Base-by-base conservation (phyloP, 2,329 filamentous ascomycete genomes). In the Calycina marina region DNA sequence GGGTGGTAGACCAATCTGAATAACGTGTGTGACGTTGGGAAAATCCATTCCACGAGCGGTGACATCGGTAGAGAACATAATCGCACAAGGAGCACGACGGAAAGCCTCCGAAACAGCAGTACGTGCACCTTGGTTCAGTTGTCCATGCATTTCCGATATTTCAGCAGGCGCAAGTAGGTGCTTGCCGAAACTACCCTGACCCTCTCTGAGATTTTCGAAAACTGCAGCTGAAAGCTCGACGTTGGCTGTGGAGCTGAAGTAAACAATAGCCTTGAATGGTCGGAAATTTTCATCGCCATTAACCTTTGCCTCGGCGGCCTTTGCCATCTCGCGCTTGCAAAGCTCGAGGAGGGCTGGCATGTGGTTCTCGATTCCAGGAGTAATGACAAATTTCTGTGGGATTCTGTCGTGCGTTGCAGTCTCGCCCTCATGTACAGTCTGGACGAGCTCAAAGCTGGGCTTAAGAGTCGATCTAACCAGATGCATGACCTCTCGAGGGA, bases 181-280 rank as follows among this genome's bases (percentile, higher is more conserved):
- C 20, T 40, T 38, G 13, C 36, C 40, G 25, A 43, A 51, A 11
- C 36, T 15, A 4, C 39, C 33, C 14, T 25, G 32, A 5, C 29
- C 26, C 14, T 42, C 28, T 15, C 38, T 41, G 4, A 54, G 29
- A 24, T 47, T 45, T 13, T 44, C 37, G 35, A 60, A 56, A 34
- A 84, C 72, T 12, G 67, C 61, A 13, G 66, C 59, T n/a, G 70
- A 69, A 17, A 85, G 59, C 32, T 72, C 62, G 30, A 88, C 81
- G 44, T 79, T 68, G 13, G 71, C 67, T 1, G 81, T 92, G 14
- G 77, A 81, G 49, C 79, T 78, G 55, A 88, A 78, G 60, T 93
- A 98, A 17, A 93, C 64, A 40, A 98, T 92, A 11, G 85, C 85
- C 63, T 98, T 98, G 68, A 96, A 94, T 18, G 47, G 49, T 12